Evolutionary conservation across 139 green algal species (phyloP), one percentile per base, ranked within the genome.

Genomic region (Coelastrella sp.): DNA sequence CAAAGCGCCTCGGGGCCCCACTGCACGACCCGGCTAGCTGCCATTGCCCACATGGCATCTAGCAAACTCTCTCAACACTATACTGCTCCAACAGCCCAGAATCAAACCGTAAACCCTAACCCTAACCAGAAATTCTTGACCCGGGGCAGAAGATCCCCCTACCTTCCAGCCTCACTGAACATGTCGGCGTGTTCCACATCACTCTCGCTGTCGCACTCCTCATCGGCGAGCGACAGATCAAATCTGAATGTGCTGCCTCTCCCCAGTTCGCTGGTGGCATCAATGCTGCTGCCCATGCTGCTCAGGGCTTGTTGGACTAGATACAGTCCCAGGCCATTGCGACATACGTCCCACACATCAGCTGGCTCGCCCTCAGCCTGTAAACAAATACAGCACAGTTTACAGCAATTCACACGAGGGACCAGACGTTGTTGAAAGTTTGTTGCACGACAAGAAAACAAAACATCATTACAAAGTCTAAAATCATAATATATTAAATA

Each of bases 301-400:
- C 94, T 85, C 7, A 93, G 73, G 65, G 88, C 83, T 66, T 94
- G 90, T 4, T 88, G 77, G 13, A 94, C 92, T 10, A 95, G 88
- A 83, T 94, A 94, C 64, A 96, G 90, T 6, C 95, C 94, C 61
- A 97, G 86, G 3, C 95, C 95, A 54, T 92, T 96, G 94, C 96
- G 11, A 92, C 94, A 75, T 93, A 94, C 74, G 77, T 90, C 85
- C 95, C 90, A 61, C 75, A 94, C 86, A n/a, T 80, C 83, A 10
- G 92, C 74, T 3, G 57, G 76, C 90, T 94, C 92, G 20, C 76
- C 76, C 10, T 83, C 76, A 64, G 54, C 47, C 76, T 83, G 76
- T 2, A 65, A n/a, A 66, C 23, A 74, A 11, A 19, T 3, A 17
- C 80, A 57, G 80, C 59, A 85, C 6, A 66, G 54, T 4, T 16